Evolutionary conservation across 2,329 filamentous ascomycete species (phyloP), one percentile per base, ranked within the genome.

Genomic region (Nemania diffusa): DNA sequence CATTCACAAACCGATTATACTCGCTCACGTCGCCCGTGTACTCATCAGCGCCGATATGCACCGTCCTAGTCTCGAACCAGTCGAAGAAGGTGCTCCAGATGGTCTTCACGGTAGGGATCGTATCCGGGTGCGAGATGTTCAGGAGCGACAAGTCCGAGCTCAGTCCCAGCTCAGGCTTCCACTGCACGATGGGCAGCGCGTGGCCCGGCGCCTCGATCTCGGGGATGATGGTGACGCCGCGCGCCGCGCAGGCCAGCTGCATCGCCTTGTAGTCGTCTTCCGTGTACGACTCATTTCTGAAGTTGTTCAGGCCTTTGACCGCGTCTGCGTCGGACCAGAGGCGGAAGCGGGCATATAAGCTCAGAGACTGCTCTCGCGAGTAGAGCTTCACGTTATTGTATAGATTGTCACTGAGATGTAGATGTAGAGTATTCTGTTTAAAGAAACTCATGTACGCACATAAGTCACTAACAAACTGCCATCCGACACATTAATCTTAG

Each of bases 201-300:
- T 90, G 87, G 0, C 87, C 87, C 0, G 87, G 87, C 0, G 85
- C 81, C 73, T 90, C 87, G 26, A 89, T 87, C 73, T 89, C 87
- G 0, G 87, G 87, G 3, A 89, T 80, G 0, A 90, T 78, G 0
- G 87, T 88, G 1, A 90, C 83, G 3, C 87, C 87, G 4, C 86
- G 81, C 0, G 80, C 76, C 0, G 83, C 86, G 68, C 87, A 89
- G 46, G 81, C 78, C 0, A 74, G 71, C 70, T 89, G 85, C 6
- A 90, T 81, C 0, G 81, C 76, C 22, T 86, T 84, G 67, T 87
- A 88, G 5, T 86, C 81, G 0, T 77, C 74, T 6, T 80, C 78
- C 0, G 82, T 83, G 52, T 88, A 86, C 0, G 86, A 87, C 70
- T 89, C 87, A 65, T 88, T 89, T 32, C 74, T 70, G 56, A 83